A percentile compares a stretch with the other conserved stretches of the same genome.
phyloP scores from a whole-genome alignment of 805 yeast genomes.

The Saitoella complicata region DNA sequence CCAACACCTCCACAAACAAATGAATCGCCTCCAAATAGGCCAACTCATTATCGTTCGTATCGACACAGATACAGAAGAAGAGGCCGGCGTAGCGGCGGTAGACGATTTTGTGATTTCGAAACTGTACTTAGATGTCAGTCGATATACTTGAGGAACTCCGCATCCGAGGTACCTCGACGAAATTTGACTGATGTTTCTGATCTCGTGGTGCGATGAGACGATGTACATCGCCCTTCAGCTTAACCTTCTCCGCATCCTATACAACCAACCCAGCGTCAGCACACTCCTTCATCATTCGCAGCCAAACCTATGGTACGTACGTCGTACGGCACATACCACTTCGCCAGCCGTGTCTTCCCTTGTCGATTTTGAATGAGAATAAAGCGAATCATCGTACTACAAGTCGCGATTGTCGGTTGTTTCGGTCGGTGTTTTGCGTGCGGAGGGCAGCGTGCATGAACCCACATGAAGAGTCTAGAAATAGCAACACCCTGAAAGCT shows the following conservation, averaged over 20 bases:
- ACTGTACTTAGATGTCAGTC: conserved; percentile 18
- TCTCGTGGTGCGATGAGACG: conserved; percentile 68
- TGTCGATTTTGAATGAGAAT: conserved; percentile 76
- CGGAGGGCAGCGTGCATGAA: background rate
- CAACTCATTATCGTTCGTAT: conserved; percentile 61
- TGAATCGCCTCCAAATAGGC: conserved; percentile 73
- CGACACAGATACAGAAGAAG: conserved; percentile 73
- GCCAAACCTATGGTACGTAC: conserved; percentile 17
- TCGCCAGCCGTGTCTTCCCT: conserved; percentile 76
- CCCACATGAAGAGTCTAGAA: background rate
- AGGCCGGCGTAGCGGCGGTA: conserved; percentile 86
- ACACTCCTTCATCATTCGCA: background rate
- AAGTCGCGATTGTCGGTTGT: background rate
- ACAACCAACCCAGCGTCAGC: background rate
- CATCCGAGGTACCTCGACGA: conserved; percentile 35
- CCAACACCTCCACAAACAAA: conserved; percentile 74
- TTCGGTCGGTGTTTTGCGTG: background rate
- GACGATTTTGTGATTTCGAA: conserved; percentile 49
- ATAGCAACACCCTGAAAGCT: background rate
- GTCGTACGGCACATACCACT: conserved; percentile 46
- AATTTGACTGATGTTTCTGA: conserved; percentile 66
- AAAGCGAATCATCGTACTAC: conserved; percentile 36
- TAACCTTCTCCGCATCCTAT: conserved; percentile 30
- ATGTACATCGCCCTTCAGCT: conserved; percentile 49
- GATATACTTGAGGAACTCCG: background rate